Evolutionary conservation across 129 eudicot genomes (phyloP).

Genomic region (Chrysanthemum seticuspe): DNA sequence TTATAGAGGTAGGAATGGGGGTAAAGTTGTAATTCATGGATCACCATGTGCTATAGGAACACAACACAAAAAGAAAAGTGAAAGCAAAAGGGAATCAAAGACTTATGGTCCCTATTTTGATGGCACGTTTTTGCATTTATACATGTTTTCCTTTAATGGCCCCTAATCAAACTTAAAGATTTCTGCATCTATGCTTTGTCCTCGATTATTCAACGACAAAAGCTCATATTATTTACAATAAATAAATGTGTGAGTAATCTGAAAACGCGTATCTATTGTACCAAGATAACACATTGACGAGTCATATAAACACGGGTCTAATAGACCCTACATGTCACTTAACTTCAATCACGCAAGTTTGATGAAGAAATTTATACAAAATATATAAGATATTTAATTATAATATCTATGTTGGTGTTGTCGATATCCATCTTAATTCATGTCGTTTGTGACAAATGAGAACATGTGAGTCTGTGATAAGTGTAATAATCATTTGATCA

Average conservation of each 20-base stretch:
- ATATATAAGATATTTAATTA: background rate
- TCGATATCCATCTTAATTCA: too few species aligned
- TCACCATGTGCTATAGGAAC: slow-evolving; percentile 25
- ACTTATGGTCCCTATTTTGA: slow-evolving; percentile 39
- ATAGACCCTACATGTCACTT: slow-evolving; percentile 7
- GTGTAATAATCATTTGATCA: too few species aligned
- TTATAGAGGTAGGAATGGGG: background rate
- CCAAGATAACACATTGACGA: background rate
- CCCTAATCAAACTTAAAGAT: slow-evolving; percentile 3
- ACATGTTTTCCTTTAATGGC: slow-evolving; percentile 33
- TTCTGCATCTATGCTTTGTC: slow-evolving; percentile 10
- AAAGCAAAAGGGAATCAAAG: slow-evolving; percentile 34
- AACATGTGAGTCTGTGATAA: too few species aligned
- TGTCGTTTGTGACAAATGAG: too few species aligned
- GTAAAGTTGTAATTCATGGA: slow-evolving; percentile 21
- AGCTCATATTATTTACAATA: background rate
- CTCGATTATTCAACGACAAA: slow-evolving; percentile 9
- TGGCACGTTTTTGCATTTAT: slow-evolving; percentile 45
- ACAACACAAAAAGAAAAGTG: slow-evolving; percentile 21
- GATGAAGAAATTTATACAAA: background rate
- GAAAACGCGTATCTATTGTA: slow-evolving; percentile 14
- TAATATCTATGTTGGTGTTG: background rate
- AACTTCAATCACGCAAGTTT: background rate
- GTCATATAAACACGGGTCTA: slow-evolving; percentile 11
- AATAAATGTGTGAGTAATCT: background rate